Percentiles rank a stretch among this genome's conserved stretches.
These are phyloP conservation scores for Flaveria sonorensis DNA, from an alignment of 129 eudicot species.

Conservation along the genomic window DNA sequence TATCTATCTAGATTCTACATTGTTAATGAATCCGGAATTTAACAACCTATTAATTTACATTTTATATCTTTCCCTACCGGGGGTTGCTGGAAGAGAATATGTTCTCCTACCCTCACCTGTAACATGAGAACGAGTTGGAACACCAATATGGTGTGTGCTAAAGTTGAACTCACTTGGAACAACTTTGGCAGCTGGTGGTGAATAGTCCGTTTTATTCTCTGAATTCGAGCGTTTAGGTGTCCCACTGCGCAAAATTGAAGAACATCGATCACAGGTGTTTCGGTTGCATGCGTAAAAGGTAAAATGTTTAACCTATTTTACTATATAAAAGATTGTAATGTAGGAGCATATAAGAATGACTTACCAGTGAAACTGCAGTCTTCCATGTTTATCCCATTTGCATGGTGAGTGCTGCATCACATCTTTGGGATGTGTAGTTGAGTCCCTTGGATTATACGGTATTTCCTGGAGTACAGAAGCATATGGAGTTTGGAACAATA, in stretches of 20 bases:
- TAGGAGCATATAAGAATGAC: background rate
- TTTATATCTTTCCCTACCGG: conserved; percentile 14
- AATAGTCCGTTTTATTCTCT: conserved; percentile 36
- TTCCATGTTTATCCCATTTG: conserved; percentile 37
- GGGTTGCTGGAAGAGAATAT: conserved; percentile 42
- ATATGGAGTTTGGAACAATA: conserved; percentile 3
- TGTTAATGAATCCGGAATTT: conserved; percentile 1
- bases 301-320: background rate
- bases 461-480: conserved; percentile 43
- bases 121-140: conserved; percentile 2
- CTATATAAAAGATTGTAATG: background rate
- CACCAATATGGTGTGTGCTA: conserved; percentile 23
- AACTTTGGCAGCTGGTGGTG: conserved; percentile 32
- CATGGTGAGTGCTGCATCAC: conserved; percentile 38
- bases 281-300: background rate
- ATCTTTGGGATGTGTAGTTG: conserved; percentile 30
- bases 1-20: conserved; percentile 16
- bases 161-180: conserved; percentile 42
- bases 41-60: background rate
- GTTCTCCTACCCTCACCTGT: conserved; percentile 29
- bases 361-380: conserved; percentile 43
- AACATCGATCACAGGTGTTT: background rate
- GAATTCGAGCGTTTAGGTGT: conserved; percentile 38
- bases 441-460: conserved; percentile 34
- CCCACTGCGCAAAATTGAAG: conserved; percentile 37